phyloP scores from a whole-genome alignment of 2,329 filamentous ascomycete genomes.

The Aspergillus terreus region DNA sequence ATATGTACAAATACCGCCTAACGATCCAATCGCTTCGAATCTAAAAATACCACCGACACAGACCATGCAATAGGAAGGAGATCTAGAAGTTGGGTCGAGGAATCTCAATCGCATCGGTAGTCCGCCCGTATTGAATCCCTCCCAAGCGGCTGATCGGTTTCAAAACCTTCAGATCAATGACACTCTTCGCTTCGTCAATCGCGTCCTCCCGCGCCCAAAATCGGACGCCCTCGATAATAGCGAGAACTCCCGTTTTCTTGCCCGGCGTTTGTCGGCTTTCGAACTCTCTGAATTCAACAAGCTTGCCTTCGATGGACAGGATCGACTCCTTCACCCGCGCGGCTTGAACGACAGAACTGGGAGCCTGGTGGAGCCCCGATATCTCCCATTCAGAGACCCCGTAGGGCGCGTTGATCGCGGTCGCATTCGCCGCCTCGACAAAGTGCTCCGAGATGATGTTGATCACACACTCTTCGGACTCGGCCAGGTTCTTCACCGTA shows the following conservation, averaged over 20 bases:
- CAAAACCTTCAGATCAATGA: constrained; percentile 73
- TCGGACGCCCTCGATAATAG: constrained; percentile 74
- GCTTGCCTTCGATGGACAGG: constrained; percentile 75
- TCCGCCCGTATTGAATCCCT: constrained; percentile 77
- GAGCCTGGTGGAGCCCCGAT: constrained; percentile 68
- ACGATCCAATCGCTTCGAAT: background rate
- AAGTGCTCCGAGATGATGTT: constrained; percentile 85
- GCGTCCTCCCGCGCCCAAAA: constrained; percentile 93
- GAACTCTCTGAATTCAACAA: constrained; percentile 73
- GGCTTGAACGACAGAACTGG: constrained; percentile 62
- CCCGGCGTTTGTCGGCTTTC: constrained; percentile 67
- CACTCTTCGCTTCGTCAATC: constrained; percentile 69
- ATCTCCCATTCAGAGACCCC: constrained; percentile 76
- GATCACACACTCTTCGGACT: constrained; percentile 72
- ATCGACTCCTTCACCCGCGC: constrained; percentile 78
- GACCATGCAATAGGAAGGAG: background rate
- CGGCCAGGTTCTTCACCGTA: constrained; percentile 68
- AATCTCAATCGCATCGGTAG: constrained; percentile 68
- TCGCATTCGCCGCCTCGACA: constrained; percentile 82
- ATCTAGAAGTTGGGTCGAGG: constrained; percentile 35
- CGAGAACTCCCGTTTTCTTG: constrained; percentile 70
- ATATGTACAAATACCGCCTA: background rate
- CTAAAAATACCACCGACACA: background rate
- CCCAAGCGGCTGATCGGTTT: constrained; percentile 74
- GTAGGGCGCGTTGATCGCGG: constrained; percentile 71